phyloP scores from a whole-genome alignment of 768 basidiomycete species.

The Phylloporus arenicola region DNA sequence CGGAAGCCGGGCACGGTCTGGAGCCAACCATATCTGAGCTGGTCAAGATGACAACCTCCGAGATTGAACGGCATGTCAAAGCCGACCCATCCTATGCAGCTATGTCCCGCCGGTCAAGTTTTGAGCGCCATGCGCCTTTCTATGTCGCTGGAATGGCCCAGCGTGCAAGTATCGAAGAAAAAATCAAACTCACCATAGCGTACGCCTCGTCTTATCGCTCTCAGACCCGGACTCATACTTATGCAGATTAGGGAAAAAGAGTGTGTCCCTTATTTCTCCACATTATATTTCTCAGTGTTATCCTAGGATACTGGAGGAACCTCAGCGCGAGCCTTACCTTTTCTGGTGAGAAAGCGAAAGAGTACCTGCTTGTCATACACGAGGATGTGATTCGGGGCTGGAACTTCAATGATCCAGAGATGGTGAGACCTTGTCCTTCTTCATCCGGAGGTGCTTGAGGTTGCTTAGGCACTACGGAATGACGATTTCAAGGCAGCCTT shows the following conservation, averaged over 20 bases:
- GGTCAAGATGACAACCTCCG: neutral
- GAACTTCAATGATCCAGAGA: constrained; percentile 1
- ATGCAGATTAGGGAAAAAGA: neutral
- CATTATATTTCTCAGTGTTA: neutral
- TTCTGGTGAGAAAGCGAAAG: neutral
- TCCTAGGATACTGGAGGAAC: constrained; percentile 1
- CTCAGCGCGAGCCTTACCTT: neutral
- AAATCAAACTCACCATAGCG: neutral
- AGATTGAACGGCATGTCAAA: neutral
- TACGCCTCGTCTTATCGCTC: neutral
- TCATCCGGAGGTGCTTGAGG: neutral
- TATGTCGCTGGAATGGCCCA: neutral
- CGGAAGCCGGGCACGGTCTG: neutral
- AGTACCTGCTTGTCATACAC: neutral
- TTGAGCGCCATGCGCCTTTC: neutral
- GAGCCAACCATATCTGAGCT: neutral
- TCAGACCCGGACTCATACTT: neutral
- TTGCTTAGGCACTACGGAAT: too few relatives aligned
- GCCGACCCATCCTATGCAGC: neutral
- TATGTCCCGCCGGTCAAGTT: neutral
- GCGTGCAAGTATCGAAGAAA: neutral
- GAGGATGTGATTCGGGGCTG: neutral
- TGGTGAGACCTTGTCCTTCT: neutral
- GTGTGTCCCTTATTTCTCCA: neutral
- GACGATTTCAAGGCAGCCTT: neutral